Conservation (phyloP, 1,284 basidiomycete genomes). For the Pholiota adiposa region DNA sequence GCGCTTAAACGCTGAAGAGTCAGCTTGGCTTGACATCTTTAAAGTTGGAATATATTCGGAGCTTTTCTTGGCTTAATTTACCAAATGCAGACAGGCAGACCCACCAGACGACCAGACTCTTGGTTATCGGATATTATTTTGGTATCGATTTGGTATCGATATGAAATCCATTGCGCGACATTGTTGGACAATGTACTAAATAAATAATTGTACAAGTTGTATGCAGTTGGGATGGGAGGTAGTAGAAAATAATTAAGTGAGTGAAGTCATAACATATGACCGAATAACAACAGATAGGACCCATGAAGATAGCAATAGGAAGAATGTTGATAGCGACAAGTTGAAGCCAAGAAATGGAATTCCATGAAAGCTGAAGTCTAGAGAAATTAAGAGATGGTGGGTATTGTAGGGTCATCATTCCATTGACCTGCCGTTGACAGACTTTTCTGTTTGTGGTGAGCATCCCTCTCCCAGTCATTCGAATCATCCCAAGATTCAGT, state of each 20-base stretch:
- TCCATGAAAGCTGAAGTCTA: not conserved
- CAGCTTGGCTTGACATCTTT: not conserved
- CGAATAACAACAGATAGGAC: slow-evolving; percentile 6
- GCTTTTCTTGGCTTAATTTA: not conserved
- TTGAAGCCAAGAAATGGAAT: too few relatives aligned
- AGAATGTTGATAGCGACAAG: not conserved
- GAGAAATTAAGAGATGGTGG: not conserved
- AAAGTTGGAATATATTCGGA: not conserved
- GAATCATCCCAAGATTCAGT: slow-evolving; percentile 57
- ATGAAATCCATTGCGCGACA: not conserved
- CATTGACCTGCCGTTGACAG: slow-evolving; percentile 10
- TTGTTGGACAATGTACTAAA: not conserved
- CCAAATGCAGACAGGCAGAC: too few relatives aligned
- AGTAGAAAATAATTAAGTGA: not conserved
- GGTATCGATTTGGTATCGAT: not conserved
- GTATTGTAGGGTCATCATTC: slow-evolving; percentile 9
- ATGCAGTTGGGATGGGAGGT: not conserved
- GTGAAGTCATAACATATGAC: slow-evolving; percentile 10
- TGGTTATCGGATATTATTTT: too few relatives aligned
- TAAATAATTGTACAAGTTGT: not conserved
- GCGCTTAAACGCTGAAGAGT: too few relatives aligned
- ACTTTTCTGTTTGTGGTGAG: slow-evolving; percentile 12
- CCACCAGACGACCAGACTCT: too few relatives aligned
- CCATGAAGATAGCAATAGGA: slow-evolving; percentile 5
- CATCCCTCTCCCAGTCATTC: slow-evolving; percentile 55